Conservation (phyloP, 169 alveolate species). For the Babesia sp. region DNA sequence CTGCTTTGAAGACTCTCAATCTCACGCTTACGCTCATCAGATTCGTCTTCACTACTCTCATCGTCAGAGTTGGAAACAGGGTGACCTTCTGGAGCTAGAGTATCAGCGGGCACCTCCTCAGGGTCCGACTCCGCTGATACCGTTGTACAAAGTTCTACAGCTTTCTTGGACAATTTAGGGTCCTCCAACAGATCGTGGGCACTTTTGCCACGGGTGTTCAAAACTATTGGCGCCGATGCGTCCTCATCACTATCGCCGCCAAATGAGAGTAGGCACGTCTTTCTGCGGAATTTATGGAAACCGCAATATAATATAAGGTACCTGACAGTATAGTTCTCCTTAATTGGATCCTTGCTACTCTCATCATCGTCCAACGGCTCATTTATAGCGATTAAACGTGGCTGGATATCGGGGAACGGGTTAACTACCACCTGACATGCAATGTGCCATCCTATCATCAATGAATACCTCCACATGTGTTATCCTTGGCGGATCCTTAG, state of each 20-base stretch:
- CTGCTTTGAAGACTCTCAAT: constrained; percentile 13
- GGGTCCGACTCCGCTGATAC: neutral
- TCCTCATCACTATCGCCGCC: constrained; percentile 33
- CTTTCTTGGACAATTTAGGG: constrained; percentile 33
- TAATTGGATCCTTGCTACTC: neutral
- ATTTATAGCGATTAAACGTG: constrained; percentile 43
- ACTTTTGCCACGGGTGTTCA: constrained; percentile 22
- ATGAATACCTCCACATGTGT: constrained; percentile 36
- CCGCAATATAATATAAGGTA: too few species aligned
- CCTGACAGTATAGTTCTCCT: constrained; percentile 17
- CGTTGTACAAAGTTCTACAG: neutral
- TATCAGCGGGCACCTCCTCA: neutral
- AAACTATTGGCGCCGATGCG: neutral
- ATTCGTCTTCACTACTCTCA: constrained; percentile 12
- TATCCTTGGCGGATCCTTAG: constrained; percentile 57
- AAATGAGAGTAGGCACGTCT: constrained; percentile 67
- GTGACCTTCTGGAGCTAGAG: neutral
- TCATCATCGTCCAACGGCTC: constrained; percentile 34
- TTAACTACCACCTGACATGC: constrained; percentile 71
- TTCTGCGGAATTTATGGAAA: too few species aligned
- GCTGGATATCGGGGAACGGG: constrained; percentile 75
- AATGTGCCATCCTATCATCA: neutral
- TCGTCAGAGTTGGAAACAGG: neutral
- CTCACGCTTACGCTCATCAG: constrained; percentile 23
- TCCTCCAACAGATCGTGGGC: constrained; percentile 62